Conservation (phyloP, 2,329 filamentous ascomycete genomes). For the Talaromyces atroroseus region DNA sequence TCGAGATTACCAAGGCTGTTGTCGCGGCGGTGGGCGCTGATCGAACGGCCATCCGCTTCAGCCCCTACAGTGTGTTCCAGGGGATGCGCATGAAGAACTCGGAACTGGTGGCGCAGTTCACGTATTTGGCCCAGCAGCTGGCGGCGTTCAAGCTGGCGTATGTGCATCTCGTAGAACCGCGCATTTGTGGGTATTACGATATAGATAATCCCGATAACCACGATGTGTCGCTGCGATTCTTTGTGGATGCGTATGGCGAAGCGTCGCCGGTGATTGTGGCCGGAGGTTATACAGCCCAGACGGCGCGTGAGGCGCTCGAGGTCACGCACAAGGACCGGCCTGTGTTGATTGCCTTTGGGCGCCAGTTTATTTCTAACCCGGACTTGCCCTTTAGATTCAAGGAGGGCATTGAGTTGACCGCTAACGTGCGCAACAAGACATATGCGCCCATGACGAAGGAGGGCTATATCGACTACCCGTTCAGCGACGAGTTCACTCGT, state of each 20-base stretch:
- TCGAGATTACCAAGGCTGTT: conserved; percentile 45
- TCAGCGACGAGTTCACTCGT: conserved; percentile 23
- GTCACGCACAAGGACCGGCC: not conserved
- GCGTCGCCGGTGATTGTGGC: not conserved
- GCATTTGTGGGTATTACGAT: not conserved
- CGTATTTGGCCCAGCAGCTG: not conserved
- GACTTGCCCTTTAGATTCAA: conserved; percentile 21
- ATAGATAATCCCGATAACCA: not conserved
- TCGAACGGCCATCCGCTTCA: conserved; percentile 39
- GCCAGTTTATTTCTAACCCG: conserved; percentile 23
- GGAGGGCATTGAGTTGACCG: conserved; percentile 16
- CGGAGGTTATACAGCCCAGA: not conserved
- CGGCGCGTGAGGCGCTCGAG: conserved; percentile 16
- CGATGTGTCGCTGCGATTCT: not conserved
- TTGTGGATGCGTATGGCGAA: conserved; percentile 5
- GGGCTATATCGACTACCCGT: conserved; percentile 30
- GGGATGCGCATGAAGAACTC: conserved; percentile 46
- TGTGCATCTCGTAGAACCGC: conserved; percentile 7
- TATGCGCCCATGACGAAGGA: conserved; percentile 12
- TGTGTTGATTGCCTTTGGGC: conserved; percentile 28
- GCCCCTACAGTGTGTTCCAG: conserved; percentile 30
- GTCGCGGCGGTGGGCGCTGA: conserved; percentile 38
- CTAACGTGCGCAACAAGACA: conserved; percentile 18
- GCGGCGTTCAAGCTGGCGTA: not conserved
- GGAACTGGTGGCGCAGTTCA: conserved; percentile 54